Evolutionary conservation across 768 basidiomycete genomes (phyloP).

Genomic region (Suillus plorans): DNA sequence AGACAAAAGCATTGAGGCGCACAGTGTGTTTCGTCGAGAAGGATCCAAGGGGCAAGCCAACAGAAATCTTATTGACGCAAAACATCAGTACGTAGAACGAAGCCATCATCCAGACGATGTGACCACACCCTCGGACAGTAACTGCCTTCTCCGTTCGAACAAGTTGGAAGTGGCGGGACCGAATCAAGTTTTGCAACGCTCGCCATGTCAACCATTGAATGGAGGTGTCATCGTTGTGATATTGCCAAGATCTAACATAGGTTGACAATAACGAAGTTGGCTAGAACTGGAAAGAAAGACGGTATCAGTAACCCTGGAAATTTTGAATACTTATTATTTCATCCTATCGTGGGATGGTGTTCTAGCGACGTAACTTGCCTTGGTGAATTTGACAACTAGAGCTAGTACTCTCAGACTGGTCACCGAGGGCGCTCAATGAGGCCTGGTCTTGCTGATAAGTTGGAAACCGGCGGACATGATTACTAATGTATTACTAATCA

Average conservation of each 20-base stretch:
- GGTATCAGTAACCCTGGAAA: not conserved
- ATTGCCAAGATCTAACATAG: conserved; percentile 17
- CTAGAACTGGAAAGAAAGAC: conserved; percentile 21
- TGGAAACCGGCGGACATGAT: not conserved
- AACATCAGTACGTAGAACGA: conserved; percentile 27
- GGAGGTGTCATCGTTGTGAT: conserved; percentile 9
- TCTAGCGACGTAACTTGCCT: not conserved
- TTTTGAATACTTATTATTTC: conserved; percentile 6
- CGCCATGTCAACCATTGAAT: conserved; percentile 37
- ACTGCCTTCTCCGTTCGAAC: conserved; percentile 24
- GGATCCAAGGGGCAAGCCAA: conserved; percentile 27
- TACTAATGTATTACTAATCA: conserved; percentile 1
- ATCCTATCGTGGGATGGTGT: not conserved
- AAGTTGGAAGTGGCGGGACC: conserved; percentile 31
- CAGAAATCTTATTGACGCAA: conserved; percentile 25
- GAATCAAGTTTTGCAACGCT: conserved; percentile 30
- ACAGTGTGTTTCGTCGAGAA: conserved; percentile 29
- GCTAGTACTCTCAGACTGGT: not conserved
- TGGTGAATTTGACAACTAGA: conserved; percentile 14
- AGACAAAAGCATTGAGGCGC: conserved; percentile 36
- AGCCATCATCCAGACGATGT: conserved; percentile 18
- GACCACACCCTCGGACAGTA: conserved; percentile 19
- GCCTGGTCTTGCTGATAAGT: too few relatives aligned
- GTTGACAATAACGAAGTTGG: conserved; percentile 28
- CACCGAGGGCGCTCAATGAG: too few relatives aligned